Evolutionary conservation across 148 eudicot genomes (phyloP).

Genomic region (Fagopyrum esculentum): DNA sequence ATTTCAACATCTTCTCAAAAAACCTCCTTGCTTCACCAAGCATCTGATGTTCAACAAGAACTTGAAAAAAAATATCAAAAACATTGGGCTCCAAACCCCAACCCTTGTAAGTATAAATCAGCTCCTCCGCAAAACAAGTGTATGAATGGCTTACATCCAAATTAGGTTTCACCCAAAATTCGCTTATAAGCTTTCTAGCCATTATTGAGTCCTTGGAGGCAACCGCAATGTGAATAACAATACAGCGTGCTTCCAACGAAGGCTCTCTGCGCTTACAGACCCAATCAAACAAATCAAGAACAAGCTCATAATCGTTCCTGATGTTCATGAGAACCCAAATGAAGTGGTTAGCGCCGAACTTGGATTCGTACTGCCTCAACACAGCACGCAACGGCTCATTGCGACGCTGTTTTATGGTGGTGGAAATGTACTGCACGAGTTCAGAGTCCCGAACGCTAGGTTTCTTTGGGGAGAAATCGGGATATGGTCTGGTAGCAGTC

Average conservation of each 20-base stretch:
- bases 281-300: slow-evolving; percentile 68
- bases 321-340: slow-evolving; percentile 80
- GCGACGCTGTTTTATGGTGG: slow-evolving; percentile 55
- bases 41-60: slow-evolving; percentile 54
- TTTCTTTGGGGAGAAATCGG: slow-evolving; percentile 66
- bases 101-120: slow-evolving; percentile 76
- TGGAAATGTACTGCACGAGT: slow-evolving; percentile 53
- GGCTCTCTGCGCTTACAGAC: slow-evolving; percentile 52
- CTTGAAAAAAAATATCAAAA: slow-evolving; percentile 82
- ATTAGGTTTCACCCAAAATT: slow-evolving; percentile 50
- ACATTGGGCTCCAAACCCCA: slow-evolving; percentile 82
- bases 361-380: slow-evolving; percentile 60
- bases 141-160: slow-evolving; percentile 37
- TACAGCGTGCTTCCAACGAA: slow-evolving; percentile 72
- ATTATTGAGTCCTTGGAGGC: slow-evolving; percentile 50
- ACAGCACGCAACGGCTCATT: slow-evolving; percentile 47
- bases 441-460: slow-evolving; percentile 65
- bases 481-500: slow-evolving; percentile 50
- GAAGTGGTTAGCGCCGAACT: slow-evolving; percentile 53
- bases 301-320: slow-evolving; percentile 53
- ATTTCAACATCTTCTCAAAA: slow-evolving; percentile 62
- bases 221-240: slow-evolving; percentile 70
- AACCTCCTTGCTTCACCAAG: slow-evolving; percentile 48
- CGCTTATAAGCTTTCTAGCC: slow-evolving; percentile 46
- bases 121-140: slow-evolving; percentile 48